A percentile compares a stretch with the other conserved stretches of the same genome.
Evolutionary conservation across 2,329 filamentous ascomycete genomes (phyloP).

Genomic region (Tricladium varicosporioides): DNA sequence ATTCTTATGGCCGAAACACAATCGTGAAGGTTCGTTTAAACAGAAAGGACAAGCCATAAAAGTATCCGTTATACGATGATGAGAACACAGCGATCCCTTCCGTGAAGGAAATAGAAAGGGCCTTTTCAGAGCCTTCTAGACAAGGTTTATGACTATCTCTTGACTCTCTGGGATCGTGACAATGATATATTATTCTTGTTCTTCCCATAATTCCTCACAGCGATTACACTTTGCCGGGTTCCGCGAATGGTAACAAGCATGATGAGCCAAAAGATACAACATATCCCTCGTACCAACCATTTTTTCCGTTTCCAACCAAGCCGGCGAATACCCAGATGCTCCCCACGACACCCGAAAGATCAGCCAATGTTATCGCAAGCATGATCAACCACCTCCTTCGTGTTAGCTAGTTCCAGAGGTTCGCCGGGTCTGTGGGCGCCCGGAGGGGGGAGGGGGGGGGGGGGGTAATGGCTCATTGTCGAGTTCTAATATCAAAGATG

Average conservation of each 20-base stretch:
- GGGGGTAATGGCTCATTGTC: too few relatives aligned
- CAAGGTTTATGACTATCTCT: neutral
- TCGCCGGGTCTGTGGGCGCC: constrained; percentile 13
- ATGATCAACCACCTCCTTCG: constrained; percentile 37
- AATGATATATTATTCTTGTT: neutral
- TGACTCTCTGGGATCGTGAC: neutral
- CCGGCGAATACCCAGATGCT: constrained; percentile 47
- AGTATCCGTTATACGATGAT: constrained; percentile 57
- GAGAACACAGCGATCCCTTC: constrained; percentile 61
- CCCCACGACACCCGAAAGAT: constrained; percentile 41
- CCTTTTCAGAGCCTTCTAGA: constrained; percentile 11
- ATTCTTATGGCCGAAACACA: constrained; percentile 44
- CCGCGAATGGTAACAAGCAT: constrained; percentile 4
- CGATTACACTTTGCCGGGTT: constrained; percentile 13
- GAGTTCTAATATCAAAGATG: too few relatives aligned
- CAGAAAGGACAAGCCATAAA: constrained; percentile 53
- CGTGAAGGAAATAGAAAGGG: constrained; percentile 54
- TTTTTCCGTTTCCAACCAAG: constrained; percentile 39
- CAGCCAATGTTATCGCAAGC: constrained; percentile 31
- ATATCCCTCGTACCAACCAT: constrained; percentile 35
- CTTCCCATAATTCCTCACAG: neutral
- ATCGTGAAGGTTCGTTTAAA: constrained; percentile 41
- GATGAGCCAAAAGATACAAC: constrained; percentile 17
- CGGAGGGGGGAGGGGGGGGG: too few relatives aligned
- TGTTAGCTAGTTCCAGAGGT: constrained; percentile 35